These are phyloP conservation scores for Cymbopogon citratus DNA, from an alignment of 176 grass and related monocot genomes.

Conservation along the genomic window DNA sequence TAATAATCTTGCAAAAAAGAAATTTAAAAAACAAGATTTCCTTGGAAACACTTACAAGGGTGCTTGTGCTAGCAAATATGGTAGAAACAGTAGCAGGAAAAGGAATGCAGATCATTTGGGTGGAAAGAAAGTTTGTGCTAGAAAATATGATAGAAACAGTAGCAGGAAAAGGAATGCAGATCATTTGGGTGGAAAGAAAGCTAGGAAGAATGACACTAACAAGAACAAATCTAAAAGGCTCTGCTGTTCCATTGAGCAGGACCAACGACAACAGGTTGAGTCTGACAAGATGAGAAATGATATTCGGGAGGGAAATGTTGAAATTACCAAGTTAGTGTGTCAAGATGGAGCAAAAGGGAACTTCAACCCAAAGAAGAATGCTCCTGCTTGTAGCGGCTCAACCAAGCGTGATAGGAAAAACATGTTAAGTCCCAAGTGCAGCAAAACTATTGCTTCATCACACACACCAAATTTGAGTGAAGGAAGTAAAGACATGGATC, in stretches of 20 bases:
- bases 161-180: slow-evolving; percentile 6
- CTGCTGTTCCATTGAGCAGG: neutral
- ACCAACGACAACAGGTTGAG: neutral
- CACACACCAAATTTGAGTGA: slow-evolving; percentile 6
- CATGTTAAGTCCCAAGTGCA: slow-evolving; percentile 11
- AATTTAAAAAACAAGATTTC: neutral
- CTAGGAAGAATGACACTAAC: neutral
- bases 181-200: slow-evolving; percentile 9
- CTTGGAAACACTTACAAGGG: neutral
- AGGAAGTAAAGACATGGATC: slow-evolving; percentile 21
- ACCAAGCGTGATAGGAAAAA: slow-evolving; percentile 22
- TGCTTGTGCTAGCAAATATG: neutral
- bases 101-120: slow-evolving; percentile 15
- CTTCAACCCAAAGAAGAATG: neutral
- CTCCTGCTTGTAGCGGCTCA: slow-evolving; percentile 11
- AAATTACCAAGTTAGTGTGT: neutral
- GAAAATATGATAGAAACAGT: neutral
- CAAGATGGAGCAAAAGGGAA: slow-evolving; percentile 24
- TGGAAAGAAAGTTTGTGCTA: neutral
- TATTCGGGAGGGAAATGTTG: neutral
- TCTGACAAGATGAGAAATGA: neutral
- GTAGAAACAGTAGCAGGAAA: neutral
- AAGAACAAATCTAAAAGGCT: slow-evolving; percentile 18
- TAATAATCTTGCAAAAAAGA: slow-evolving; percentile 14
- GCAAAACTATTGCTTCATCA: slow-evolving; percentile 28